These are phyloP conservation scores for Wickerhamomyces tratensis DNA, from an alignment of 805 yeast species.

Conservation along the genomic window DNA sequence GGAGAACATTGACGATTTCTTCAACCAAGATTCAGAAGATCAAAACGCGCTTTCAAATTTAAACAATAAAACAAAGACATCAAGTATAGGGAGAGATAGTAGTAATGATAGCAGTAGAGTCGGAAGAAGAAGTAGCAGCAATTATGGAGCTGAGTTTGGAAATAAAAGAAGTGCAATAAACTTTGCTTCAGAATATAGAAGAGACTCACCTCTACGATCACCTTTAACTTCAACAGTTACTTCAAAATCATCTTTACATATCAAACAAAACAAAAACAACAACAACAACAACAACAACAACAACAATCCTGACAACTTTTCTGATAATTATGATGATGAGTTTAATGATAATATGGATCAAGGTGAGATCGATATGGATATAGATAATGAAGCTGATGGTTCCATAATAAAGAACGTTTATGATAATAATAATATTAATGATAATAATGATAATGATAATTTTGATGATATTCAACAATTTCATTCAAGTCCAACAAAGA, in stretches of 20 bases:
- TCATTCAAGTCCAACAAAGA: neutral
- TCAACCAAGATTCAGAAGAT: slow-evolving; percentile 36
- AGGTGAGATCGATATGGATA: slow-evolving; percentile 14
- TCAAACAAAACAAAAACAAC: neutral
- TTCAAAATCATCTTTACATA: too few species aligned
- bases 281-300: neutral
- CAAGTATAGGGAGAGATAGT: neutral
- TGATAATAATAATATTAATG: neutral
- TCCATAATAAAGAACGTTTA: slow-evolving; percentile 4
- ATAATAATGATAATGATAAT: too few species aligned
- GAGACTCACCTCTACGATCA: slow-evolving; percentile 6
- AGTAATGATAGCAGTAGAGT: too few species aligned
- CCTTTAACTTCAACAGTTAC: slow-evolving; percentile 1
- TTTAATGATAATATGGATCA: slow-evolving; percentile 3
- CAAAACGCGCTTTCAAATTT: neutral
- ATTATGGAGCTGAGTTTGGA: too few species aligned
- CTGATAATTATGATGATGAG: slow-evolving; percentile 10
- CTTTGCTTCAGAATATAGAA: too few species aligned
- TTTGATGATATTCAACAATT: too few species aligned
- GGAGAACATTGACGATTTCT: slow-evolving; percentile 65
- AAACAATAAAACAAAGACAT: neutral
- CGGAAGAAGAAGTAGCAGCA: too few species aligned
- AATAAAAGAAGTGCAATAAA: too few species aligned
- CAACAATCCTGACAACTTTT: too few species aligned
- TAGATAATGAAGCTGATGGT: slow-evolving; percentile 20